phyloP scores from a whole-genome alignment of 495 filamentous ascomycete genomes.

The Venustampulla echinocandica region DNA sequence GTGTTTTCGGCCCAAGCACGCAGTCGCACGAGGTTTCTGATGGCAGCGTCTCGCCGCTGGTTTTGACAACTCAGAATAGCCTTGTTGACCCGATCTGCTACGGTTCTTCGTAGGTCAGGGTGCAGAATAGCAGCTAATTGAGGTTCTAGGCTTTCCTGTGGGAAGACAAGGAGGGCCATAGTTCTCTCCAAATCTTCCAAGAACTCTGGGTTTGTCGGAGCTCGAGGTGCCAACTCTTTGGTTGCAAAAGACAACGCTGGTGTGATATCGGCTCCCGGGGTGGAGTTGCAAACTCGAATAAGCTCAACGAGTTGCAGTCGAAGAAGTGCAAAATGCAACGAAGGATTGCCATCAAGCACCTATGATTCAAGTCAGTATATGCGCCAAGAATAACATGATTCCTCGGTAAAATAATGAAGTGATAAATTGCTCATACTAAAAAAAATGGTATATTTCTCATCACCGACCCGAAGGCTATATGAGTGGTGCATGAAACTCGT shows the following conservation, averaged over 20 bases:
- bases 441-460: slow-evolving; percentile 86
- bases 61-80: slow-evolving; percentile 69
- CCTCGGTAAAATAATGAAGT: slow-evolving; percentile 6
- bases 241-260: slow-evolving; percentile 83
- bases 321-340: slow-evolving; percentile 84
- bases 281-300: slow-evolving; percentile 64
- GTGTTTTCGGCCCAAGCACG: slow-evolving; percentile 79
- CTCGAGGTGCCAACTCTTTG: slow-evolving; percentile 75
- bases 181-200: slow-evolving; percentile 84
- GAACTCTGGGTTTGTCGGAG: slow-evolving; percentile 71
- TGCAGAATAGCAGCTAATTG: slow-evolving; percentile 68
- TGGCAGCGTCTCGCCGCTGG: slow-evolving; percentile 65
- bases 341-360: slow-evolving; percentile 78
- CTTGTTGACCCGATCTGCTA: slow-evolving; percentile 78
- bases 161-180: slow-evolving; percentile 86
- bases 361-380: slow-evolving; percentile 33
- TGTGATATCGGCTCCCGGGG: slow-evolving; percentile 62
- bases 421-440: slow-evolving; percentile 80
- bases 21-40: slow-evolving; percentile 68
- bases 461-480: slow-evolving; percentile 76
- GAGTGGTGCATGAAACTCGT: slow-evolving; percentile 99
- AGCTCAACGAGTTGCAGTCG: slow-evolving; percentile 89
- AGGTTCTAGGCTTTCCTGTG: slow-evolving; percentile 63
- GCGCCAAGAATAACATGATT: not conserved
- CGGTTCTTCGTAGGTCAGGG: slow-evolving; percentile 69